phyloP scores from a whole-genome alignment of 352 stramenopile genomes.

The Phytophthora sansomeana region DNA sequence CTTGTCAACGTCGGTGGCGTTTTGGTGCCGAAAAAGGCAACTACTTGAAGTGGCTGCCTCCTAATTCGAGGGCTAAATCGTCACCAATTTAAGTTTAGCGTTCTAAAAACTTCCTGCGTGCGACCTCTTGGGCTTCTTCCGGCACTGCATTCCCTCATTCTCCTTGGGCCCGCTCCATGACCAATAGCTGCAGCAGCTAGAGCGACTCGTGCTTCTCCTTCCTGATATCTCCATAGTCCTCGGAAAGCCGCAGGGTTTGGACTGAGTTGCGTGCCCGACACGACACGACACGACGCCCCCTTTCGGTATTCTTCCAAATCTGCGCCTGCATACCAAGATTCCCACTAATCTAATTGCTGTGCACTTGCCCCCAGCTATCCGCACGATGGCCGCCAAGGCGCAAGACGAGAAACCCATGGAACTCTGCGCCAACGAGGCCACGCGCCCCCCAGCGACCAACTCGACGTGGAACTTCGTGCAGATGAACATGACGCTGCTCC shows the following conservation, averaged over 20 bases:
- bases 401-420: slow-evolving; percentile 29
- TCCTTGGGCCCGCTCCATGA: slow-evolving; percentile 12
- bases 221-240: slow-evolving; percentile 28
- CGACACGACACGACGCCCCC: not conserved
- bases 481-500: slow-evolving; percentile 88
- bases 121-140: slow-evolving; percentile 31
- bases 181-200: slow-evolving; percentile 3
- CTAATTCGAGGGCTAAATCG: slow-evolving; percentile 22
- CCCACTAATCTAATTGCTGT: slow-evolving; percentile 1
- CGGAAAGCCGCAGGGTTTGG: slow-evolving; percentile 30
- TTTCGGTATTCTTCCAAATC: slow-evolving; percentile 30
- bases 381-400: slow-evolving; percentile 19
- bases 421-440: slow-evolving; percentile 20
- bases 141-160: slow-evolving; percentile 1
- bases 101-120: slow-evolving; percentile 30
- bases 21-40: not conserved
- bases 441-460: slow-evolving; percentile 18
- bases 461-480: slow-evolving; percentile 84
- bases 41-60: slow-evolving; percentile 1
- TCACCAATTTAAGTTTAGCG: slow-evolving; percentile 23
- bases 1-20: slow-evolving; percentile 10
- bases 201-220: slow-evolving; percentile 2
- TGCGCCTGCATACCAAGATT: slow-evolving; percentile 8
- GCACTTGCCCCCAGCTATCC: slow-evolving; percentile 12
- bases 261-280: slow-evolving; percentile 25